phyloP scores from a whole-genome alignment of 208 protist species.

The Porcisia hertigi region DNA sequence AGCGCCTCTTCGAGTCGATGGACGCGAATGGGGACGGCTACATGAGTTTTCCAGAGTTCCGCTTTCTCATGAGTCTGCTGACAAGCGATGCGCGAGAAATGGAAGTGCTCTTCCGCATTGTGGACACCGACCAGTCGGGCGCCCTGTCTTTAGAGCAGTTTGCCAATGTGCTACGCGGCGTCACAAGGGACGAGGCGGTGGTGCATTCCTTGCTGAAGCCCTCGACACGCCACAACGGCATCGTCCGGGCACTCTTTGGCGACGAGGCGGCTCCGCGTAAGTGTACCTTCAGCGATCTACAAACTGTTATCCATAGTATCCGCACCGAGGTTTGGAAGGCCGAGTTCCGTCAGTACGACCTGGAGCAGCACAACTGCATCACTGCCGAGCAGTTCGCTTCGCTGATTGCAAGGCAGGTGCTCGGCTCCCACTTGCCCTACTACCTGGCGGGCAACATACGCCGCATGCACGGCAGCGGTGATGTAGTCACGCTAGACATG shows the following conservation, averaged over 20 bases:
- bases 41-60: conserved; percentile 83
- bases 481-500: conserved; percentile 53
- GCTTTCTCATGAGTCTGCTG: conserved; percentile 82
- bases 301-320: conserved; percentile 50
- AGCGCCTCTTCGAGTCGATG: conserved; percentile 56
- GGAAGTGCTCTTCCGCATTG: conserved; percentile 58
- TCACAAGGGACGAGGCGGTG: conserved; percentile 59
- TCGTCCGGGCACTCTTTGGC: conserved; percentile 69
- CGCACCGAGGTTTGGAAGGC: conserved; percentile 79
- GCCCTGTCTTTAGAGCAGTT: conserved; percentile 70
- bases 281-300: conserved; percentile 58
- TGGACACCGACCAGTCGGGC: conserved; percentile 58
- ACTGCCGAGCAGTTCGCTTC: conserved; percentile 71
- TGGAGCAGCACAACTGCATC: conserved; percentile 47
- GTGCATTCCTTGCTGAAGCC: conserved; percentile 46
- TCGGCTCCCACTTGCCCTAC: conserved; percentile 83
- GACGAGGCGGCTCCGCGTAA: conserved; percentile 27
- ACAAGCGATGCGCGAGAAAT: conserved; percentile 58
- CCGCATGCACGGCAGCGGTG: conserved; percentile 45
- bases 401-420: conserved; percentile 78
- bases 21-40: conserved; percentile 82
- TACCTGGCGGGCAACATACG: conserved; percentile 85
- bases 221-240: conserved; percentile 47
- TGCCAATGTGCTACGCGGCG: conserved; percentile 64
- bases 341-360: conserved; percentile 81